Evolutionary conservation across 2,329 filamentous ascomycete species (phyloP).

Genomic region (Alternaria arborescens): DNA sequence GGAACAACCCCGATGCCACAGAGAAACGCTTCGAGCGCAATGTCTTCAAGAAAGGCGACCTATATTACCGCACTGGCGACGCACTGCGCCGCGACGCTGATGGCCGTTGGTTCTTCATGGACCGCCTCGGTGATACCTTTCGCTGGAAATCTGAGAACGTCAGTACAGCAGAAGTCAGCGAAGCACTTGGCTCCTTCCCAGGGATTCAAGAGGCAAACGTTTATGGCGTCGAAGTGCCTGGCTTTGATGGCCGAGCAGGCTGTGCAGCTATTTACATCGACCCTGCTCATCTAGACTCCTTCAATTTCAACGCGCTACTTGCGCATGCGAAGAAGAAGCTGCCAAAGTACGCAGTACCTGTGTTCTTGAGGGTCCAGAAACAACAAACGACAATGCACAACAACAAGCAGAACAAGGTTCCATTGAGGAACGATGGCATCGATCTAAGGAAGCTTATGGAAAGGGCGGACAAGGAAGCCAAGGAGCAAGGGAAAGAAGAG

Average conservation of each 20-base stretch:
- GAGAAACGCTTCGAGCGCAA: conserved; percentile 61
- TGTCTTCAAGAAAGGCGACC: conserved; percentile 58
- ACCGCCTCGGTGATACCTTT: conserved; percentile 59
- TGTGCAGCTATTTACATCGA: conserved; percentile 67
- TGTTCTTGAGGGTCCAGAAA: conserved; percentile 73
- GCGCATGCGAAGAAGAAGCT: conserved; percentile 66
- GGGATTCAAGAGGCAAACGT: conserved; percentile 59
- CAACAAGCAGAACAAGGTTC: conserved; percentile 82
- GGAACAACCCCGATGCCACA: conserved; percentile 72
- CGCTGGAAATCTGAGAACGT: conserved; percentile 62
- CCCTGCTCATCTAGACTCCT: conserved; percentile 56
- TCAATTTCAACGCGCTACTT: conserved; percentile 65
- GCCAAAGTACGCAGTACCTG: conserved; percentile 77
- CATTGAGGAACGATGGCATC: conserved; percentile 72
- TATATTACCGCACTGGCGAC: conserved; percentile 60
- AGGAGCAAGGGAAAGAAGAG: conserved; percentile 46
- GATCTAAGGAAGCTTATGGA: conserved; percentile 62
- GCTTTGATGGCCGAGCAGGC: conserved; percentile 61
- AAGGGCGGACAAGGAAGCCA: conserved; percentile 44
- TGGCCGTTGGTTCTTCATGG: conserved; percentile 60
- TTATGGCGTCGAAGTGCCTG: conserved; percentile 59
- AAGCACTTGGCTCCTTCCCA: conserved; percentile 56
- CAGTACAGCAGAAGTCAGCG: conserved; percentile 57
- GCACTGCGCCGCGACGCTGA: conserved; percentile 55
- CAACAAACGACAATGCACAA: conserved; percentile 72